These are phyloP conservation scores for Trichoderma semiorbis DNA, from an alignment of 2,329 filamentous ascomycete genomes.

Conservation along the genomic window DNA sequence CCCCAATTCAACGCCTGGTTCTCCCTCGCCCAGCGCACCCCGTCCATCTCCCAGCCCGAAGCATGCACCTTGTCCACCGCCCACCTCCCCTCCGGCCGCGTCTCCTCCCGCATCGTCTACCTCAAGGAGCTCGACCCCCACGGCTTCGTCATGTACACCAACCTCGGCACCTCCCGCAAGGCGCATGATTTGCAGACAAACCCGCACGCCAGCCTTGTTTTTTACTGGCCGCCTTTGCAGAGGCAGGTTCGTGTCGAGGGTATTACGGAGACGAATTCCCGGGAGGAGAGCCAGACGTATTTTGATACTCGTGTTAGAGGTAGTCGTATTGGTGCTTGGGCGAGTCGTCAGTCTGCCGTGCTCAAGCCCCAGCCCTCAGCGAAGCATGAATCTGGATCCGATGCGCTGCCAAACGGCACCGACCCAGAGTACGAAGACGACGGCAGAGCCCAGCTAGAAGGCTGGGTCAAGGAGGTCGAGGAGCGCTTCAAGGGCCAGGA, in stretches of 20 bases:
- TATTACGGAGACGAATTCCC: constrained; percentile 58
- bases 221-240: constrained; percentile 86
- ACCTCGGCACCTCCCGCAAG: constrained; percentile 76
- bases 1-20: constrained; percentile 92
- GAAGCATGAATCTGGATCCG: not conserved
- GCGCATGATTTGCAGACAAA: constrained; percentile 68
- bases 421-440: constrained; percentile 45
- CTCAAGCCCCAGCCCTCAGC: constrained; percentile 43
- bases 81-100: constrained; percentile 74
- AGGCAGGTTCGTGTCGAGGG: constrained; percentile 91
- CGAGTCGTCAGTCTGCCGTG: constrained; percentile 81
- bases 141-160: constrained; percentile 91
- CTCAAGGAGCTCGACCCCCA: constrained; percentile 83
- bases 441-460: constrained; percentile 70
- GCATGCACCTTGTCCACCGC: constrained; percentile 86
- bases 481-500: constrained; percentile 70
- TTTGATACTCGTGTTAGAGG: constrained; percentile 70
- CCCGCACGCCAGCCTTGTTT: constrained; percentile 75
- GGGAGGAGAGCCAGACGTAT: constrained; percentile 69
- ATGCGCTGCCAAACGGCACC: not conserved
- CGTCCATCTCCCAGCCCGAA: constrained; percentile 71
- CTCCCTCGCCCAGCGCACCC: constrained; percentile 58
- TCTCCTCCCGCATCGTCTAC: constrained; percentile 85
- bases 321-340: constrained; percentile 86
- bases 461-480: constrained; percentile 74